phyloP scores from a whole-genome alignment of 2,329 filamentous ascomycete genomes.

The Paecilomyces sp. region DNA sequence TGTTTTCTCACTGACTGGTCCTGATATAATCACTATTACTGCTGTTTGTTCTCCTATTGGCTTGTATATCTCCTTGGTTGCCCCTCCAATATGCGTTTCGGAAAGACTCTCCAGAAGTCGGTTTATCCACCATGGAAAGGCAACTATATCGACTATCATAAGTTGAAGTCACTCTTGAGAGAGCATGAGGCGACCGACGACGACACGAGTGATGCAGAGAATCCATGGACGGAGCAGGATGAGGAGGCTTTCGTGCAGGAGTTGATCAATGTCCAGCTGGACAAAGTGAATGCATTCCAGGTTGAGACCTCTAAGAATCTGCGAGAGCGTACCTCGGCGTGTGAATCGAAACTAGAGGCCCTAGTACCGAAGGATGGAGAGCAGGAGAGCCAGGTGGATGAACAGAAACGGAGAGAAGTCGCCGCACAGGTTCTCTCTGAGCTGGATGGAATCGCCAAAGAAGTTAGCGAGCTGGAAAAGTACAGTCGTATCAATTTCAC shows the following conservation, averaged over 20 bases:
- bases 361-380: conserved; percentile 37
- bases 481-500: conserved; percentile 97
- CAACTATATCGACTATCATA: conserved; percentile 91
- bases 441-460: conserved; percentile 79
- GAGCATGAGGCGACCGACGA: conserved; percentile 57
- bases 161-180: conserved; percentile 81
- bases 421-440: conserved; percentile 68
- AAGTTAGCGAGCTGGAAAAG: conserved; percentile 87
- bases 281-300: conserved; percentile 91
- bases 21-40: neutral
- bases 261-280: conserved; percentile 86
- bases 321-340: conserved; percentile 68
- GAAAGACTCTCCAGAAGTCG: conserved; percentile 73
- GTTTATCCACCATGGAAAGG: conserved; percentile 84
- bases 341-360: conserved; percentile 57
- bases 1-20: neutral
- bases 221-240: conserved; percentile 82
- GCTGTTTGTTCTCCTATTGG: neutral
- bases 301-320: conserved; percentile 73
- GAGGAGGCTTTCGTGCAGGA: conserved; percentile 93
- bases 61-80: conserved; percentile 2
- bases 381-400: conserved; percentile 24
- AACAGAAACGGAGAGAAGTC: conserved; percentile 42
- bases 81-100: conserved; percentile 70
- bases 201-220: conserved; percentile 46